phyloP scores from a whole-genome alignment of 192 early-diverging fungal species.

The Entomortierella parvispora region DNA sequence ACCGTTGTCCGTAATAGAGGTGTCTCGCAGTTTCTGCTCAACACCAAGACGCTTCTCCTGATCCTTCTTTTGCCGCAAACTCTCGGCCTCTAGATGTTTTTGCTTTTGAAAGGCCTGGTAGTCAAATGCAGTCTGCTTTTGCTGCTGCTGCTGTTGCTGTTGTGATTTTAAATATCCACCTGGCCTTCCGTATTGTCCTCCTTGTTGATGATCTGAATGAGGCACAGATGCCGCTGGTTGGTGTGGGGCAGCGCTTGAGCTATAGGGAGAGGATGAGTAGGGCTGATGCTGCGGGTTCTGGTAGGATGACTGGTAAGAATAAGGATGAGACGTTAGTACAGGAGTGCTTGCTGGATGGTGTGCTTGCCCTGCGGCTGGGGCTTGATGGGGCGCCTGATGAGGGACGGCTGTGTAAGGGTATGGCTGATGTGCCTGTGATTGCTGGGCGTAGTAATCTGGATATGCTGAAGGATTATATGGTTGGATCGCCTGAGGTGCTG shows the following conservation, averaged over 20 bases:
- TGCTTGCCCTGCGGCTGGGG: conserved; percentile 3
- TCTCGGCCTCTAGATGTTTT: conserved; percentile 41
- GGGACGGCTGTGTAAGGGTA: conserved; percentile 29
- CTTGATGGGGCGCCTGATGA: conserved; percentile 18
- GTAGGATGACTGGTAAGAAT: conserved; percentile 26
- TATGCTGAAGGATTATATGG: conserved; percentile 23
- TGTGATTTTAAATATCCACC: not conserved
- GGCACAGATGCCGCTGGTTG: not conserved
- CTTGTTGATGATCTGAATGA: conserved; percentile 16
- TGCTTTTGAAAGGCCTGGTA: conserved; percentile 45
- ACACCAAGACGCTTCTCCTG: not conserved
- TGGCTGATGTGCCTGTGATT: conserved; percentile 17
- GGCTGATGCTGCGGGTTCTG: conserved; percentile 19
- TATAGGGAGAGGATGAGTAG: conserved; percentile 44
- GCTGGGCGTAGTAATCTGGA: conserved; percentile 33
- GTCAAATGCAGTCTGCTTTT: conserved; percentile 32
- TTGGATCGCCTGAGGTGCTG: conserved; percentile 21
- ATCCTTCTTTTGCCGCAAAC: conserved; percentile 5
- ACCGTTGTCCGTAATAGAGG: conserved; percentile 5
- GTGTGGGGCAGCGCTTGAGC: conserved; percentile 6
- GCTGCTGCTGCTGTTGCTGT: not conserved
- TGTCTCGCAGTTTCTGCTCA: conserved; percentile 12
- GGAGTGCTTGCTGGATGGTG: conserved; percentile 16
- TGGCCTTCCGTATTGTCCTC: not conserved
- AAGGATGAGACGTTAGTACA: conserved; percentile 45